Evolutionary conservation across 1,284 basidiomycete species (phyloP).

Genomic region (Abortiporus biennis): DNA sequence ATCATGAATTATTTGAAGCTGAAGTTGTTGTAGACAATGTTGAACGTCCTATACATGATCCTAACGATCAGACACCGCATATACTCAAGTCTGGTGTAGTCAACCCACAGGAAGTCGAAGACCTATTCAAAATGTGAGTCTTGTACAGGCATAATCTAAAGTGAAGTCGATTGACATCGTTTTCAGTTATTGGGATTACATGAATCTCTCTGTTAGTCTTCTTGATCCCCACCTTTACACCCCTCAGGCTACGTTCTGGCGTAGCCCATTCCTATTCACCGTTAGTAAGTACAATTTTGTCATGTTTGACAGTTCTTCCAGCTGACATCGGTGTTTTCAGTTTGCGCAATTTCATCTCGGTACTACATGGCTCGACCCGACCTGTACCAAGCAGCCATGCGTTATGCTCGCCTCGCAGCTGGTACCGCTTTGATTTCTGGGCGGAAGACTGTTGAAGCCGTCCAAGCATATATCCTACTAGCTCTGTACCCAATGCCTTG

Average conservation of each 20-base stretch:
- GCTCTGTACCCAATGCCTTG: slow-evolving; percentile 70
- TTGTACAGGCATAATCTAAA: neutral
- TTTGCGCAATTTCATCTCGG: slow-evolving; percentile 73
- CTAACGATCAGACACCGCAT: slow-evolving; percentile 51
- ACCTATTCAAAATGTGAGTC: slow-evolving; percentile 72
- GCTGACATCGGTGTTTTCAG: slow-evolving; percentile 27
- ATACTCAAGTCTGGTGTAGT: slow-evolving; percentile 70
- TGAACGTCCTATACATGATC: slow-evolving; percentile 25
- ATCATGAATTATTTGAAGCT: neutral
- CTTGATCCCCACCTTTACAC: slow-evolving; percentile 75
- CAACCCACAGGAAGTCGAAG: slow-evolving; percentile 65
- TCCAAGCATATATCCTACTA: slow-evolving; percentile 67
- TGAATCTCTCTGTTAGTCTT: slow-evolving; percentile 68
- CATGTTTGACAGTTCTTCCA: slow-evolving; percentile 1
- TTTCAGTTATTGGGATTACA: slow-evolving; percentile 64
- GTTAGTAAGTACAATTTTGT: slow-evolving; percentile 51
- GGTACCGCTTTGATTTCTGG: slow-evolving; percentile 68
- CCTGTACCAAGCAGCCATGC: slow-evolving; percentile 62
- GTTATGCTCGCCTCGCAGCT: slow-evolving; percentile 66
- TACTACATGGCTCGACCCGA: slow-evolving; percentile 61
- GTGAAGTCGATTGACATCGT: slow-evolving; percentile 3
- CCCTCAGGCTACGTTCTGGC: slow-evolving; percentile 62
- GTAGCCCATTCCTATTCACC: slow-evolving; percentile 78
- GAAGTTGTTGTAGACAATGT: slow-evolving; percentile 13
- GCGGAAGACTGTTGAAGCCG: slow-evolving; percentile 70